These are phyloP conservation scores for Geranomyces variabilis DNA, from an alignment of 192 early-diverging fungal genomes.

Conservation along the genomic window DNA sequence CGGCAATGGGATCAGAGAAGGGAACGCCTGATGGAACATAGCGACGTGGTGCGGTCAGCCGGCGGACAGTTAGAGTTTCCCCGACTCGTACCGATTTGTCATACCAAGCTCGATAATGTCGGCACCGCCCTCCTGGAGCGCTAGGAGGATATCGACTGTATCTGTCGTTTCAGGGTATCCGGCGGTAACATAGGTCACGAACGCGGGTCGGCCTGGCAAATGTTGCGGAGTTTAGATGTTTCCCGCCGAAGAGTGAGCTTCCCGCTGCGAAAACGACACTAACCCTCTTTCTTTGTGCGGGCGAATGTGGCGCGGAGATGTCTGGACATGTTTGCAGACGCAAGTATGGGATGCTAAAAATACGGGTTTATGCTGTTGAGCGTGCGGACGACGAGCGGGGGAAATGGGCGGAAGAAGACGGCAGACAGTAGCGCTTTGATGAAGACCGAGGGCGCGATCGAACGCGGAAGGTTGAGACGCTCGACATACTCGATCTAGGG, in stretches of 20 bases:
- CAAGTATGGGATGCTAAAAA: too few species aligned
- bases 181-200: slow-evolving; percentile 93
- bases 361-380: too few species aligned
- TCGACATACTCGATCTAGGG: too few species aligned
- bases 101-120: slow-evolving; percentile 95
- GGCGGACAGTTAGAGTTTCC: background rate
- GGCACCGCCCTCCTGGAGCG: slow-evolving; percentile 86
- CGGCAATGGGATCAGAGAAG: slow-evolving; percentile 97
- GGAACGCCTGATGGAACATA: slow-evolving; percentile 68
- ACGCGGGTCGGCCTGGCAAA: slow-evolving; percentile 65
- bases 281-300: slow-evolving; percentile 18
- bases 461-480: too few species aligned
- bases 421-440: too few species aligned
- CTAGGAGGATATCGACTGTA: slow-evolving; percentile 85
- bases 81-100: background rate
- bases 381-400: too few species aligned
- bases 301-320: slow-evolving; percentile 18
- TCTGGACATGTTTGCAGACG: slow-evolving; percentile 18
- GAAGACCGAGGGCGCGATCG: too few species aligned
- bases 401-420: too few species aligned
- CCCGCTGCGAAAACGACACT: too few species aligned
- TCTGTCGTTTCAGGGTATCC: slow-evolving; percentile 82
- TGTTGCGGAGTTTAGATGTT: too few species aligned
- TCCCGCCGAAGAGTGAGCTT: too few species aligned
- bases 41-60: background rate